Percentiles rank a stretch among this genome's conserved stretches.
These are phyloP conservation scores for Diplodia intermedia DNA, from an alignment of 2,329 filamentous ascomycete species.

Conservation along the genomic window DNA sequence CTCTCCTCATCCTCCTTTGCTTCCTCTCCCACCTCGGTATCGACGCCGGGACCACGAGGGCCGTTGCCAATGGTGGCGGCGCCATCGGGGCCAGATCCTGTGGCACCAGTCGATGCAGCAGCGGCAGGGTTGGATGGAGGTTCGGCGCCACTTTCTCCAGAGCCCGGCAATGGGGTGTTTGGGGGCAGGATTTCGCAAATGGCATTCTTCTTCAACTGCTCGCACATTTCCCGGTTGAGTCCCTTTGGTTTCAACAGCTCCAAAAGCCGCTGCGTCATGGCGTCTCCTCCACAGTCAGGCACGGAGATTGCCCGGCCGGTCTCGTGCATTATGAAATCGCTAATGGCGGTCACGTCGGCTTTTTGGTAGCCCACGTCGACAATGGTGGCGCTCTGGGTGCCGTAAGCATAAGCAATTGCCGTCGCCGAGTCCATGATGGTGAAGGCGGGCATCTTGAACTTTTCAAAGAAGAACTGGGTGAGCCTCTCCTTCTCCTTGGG, in stretches of 20 bases:
- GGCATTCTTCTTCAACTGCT: constrained; percentile 68
- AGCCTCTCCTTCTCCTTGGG: constrained; percentile 85
- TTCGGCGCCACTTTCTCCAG: constrained; percentile 38
- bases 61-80: constrained; percentile 52
- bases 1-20: constrained; percentile 60
- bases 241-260: constrained; percentile 67
- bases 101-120: constrained; percentile 62
- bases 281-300: constrained; percentile 79
- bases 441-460: constrained; percentile 91
- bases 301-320: constrained; percentile 67
- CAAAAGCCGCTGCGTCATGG: constrained; percentile 77
- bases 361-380: constrained; percentile 93
- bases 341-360: constrained; percentile 88
- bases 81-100: constrained; percentile 53
- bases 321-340: constrained; percentile 79
- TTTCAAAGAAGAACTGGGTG: constrained; percentile 95
- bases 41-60: constrained; percentile 61
- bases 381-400: constrained; percentile 79
- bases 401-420: constrained; percentile 82
- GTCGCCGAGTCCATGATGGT: constrained; percentile 88
- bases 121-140: constrained; percentile 61
- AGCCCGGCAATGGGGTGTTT: constrained; percentile 61
- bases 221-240: constrained; percentile 68
- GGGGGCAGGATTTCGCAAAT: constrained; percentile 67
- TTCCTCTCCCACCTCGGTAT: constrained; percentile 62